Evolutionary conservation across 116 monocot species (phyloP).

Genomic region (Cymodocea nodosa): DNA sequence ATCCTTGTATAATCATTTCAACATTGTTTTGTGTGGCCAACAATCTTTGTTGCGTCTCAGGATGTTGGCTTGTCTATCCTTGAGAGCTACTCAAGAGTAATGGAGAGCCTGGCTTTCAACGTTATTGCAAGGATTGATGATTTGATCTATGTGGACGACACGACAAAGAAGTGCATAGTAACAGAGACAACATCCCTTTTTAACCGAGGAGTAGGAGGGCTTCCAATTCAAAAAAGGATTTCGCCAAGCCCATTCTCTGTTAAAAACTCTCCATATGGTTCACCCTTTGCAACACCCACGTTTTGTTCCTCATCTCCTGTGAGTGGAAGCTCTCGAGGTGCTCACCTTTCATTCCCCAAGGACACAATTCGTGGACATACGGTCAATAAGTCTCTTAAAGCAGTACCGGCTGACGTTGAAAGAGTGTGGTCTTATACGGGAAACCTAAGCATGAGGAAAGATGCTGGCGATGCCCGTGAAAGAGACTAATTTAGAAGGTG

Average conservation of each 20-base stretch:
- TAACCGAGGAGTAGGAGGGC: constrained; percentile 53
- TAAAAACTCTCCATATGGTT: constrained; percentile 50
- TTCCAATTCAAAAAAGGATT: constrained; percentile 73
- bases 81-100: constrained; percentile 88
- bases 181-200: constrained; percentile 38
- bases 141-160: constrained; percentile 77
- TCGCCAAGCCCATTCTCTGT: constrained; percentile 86
- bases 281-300: constrained; percentile 65
- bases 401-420: constrained; percentile 24
- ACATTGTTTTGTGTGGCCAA: too few species aligned
- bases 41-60: constrained; percentile 19
- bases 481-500: constrained; percentile 27
- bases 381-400: constrained; percentile 23
- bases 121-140: constrained; percentile 97
- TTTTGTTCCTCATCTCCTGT: constrained; percentile 62
- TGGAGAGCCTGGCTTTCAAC: constrained; percentile 94
- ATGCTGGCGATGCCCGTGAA: constrained; percentile 54
- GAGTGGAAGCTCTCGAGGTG: constrained; percentile 41
- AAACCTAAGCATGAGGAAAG: constrained; percentile 48
- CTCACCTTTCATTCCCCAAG: constrained; percentile 14
- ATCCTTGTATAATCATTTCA: too few species aligned
- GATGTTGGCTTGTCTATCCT: constrained; percentile 92
- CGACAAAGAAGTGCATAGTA: constrained; percentile 38
- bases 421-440: constrained; percentile 64
- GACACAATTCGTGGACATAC: neutral